Evolutionary conservation across 805 yeast genomes (phyloP), one percentile per base, ranked within the genome.

Genomic region (Kregervanrija fluxuum): DNA sequence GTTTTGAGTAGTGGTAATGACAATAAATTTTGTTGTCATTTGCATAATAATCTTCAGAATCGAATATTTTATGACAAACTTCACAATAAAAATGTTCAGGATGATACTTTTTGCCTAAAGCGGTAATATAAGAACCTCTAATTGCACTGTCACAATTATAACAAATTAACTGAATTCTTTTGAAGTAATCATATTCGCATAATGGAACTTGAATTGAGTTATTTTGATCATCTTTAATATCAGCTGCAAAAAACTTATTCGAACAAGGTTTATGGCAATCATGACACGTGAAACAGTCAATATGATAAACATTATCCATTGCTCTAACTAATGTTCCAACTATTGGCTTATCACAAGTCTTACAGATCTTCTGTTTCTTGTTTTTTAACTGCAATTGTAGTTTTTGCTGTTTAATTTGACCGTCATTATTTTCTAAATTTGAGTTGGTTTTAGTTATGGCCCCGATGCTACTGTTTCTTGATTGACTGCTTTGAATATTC

Each of bases 61-160:
- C 96, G 62, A 95, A 93, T 22, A 85, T 85, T 44, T 80, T 80
- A 35, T 81, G 77, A 60, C 99, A 93, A 31, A 87, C 78, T 8
- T 84, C 80, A 66, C 99, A 95, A 45, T 87, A 85, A 65, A 95
- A 93, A 65, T 93, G 99, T 54, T 93, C 96, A 42, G 91, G 82
- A 57, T 93, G 98, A 62, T 88, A 93, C 57, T 91, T 85, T 54
- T 82, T 79, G 11, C 95, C 95, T 55, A 90, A 75, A 0, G 97
- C 97, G 1, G 96, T 90, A 47, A 90, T 89, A 65, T 91, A 91
- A 1, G 95, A 85, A 0, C 97, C 97, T 54, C 96, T 68, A 41
- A 95, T 70, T 4, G 96, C 95, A 22, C 75, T 77, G 51, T 86
- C 78, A 66, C 99, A 93, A 13, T 80, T 85, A 57, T 74, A 76